Conservation (phyloP, 306 rosid species). For the Ochetophila trinervis region DNA sequence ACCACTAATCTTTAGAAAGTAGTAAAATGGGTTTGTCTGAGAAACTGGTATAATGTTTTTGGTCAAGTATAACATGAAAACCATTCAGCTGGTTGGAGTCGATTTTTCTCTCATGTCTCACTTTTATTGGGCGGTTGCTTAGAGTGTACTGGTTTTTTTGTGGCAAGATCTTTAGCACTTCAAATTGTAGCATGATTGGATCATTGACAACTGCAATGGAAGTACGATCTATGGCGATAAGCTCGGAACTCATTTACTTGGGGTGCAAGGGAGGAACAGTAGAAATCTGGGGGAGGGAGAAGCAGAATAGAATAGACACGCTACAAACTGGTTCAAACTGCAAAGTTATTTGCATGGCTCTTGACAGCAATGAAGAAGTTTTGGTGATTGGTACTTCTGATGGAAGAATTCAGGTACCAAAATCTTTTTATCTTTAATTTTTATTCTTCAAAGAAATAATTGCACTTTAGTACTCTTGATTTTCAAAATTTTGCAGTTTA, state of each 20-base stretch:
- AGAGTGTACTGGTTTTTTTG: constrained; percentile 1
- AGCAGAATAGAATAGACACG: constrained; percentile 51
- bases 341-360: constrained; percentile 64
- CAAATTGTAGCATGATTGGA: constrained; percentile 59
- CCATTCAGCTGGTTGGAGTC: too few species aligned
- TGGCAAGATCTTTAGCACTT: constrained; percentile 64
- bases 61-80: too few species aligned
- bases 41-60: too few species aligned
- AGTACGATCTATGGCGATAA: constrained; percentile 71
- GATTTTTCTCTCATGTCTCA: not conserved
- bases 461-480: too few species aligned
- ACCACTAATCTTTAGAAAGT: not conserved
- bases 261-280: constrained; percentile 81
- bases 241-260: constrained; percentile 75
- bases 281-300: constrained; percentile 79
- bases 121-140: constrained; percentile 8
- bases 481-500: too few species aligned
- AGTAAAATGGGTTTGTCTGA: not conserved
- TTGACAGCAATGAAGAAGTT: constrained; percentile 64
- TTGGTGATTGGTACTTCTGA: constrained; percentile 82
- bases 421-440: not conserved
- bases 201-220: constrained; percentile 58
- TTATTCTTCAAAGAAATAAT: too few species aligned
- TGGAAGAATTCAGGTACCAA: constrained; percentile 79
- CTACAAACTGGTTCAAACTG: constrained; percentile 59